Conservation (phyloP, 805 yeast species). For the Lipomyces mesembrius region DNA sequence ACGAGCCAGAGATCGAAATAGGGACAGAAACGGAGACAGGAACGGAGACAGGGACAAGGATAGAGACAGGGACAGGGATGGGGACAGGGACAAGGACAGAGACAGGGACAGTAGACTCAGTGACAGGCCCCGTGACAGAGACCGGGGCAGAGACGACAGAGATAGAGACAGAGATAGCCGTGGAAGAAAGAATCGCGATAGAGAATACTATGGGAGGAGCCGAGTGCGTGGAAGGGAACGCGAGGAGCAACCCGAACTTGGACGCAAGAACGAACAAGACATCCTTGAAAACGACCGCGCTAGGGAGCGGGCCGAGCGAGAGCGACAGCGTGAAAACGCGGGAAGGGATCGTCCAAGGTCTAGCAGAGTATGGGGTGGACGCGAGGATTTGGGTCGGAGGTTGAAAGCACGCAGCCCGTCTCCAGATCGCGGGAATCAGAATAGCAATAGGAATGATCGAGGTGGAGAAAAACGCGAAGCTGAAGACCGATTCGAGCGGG, state of each 20-base stretch:
- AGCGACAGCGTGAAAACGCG: slow-evolving; percentile 16
- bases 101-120: neutral
- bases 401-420: slow-evolving; percentile 7
- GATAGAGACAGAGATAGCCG: slow-evolving; percentile 5
- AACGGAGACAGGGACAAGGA: slow-evolving; percentile 4
- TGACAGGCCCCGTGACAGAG: too few species aligned
- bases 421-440: slow-evolving; percentile 3
- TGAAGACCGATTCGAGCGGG: neutral
- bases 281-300: slow-evolving; percentile 8
- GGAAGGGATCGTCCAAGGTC: neutral
- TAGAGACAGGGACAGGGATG: neutral
- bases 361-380: neutral
- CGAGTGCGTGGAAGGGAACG: slow-evolving; percentile 3
- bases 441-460: slow-evolving; percentile 2
- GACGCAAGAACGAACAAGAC: slow-evolving; percentile 10
- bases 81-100: neutral
- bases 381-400: slow-evolving; percentile 6
- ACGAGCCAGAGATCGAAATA: slow-evolving; percentile 1
- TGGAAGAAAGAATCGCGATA: neutral
- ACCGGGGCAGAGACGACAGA: neutral
- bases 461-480: neutral
- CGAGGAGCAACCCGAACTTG: slow-evolving; percentile 2
- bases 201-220: neutral
- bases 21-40: neutral
- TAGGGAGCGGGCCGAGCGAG: slow-evolving; percentile 18